These are phyloP conservation scores for Podospora pseudocomata DNA, from an alignment of 495 filamentous ascomycete genomes.

Conservation along the genomic window DNA sequence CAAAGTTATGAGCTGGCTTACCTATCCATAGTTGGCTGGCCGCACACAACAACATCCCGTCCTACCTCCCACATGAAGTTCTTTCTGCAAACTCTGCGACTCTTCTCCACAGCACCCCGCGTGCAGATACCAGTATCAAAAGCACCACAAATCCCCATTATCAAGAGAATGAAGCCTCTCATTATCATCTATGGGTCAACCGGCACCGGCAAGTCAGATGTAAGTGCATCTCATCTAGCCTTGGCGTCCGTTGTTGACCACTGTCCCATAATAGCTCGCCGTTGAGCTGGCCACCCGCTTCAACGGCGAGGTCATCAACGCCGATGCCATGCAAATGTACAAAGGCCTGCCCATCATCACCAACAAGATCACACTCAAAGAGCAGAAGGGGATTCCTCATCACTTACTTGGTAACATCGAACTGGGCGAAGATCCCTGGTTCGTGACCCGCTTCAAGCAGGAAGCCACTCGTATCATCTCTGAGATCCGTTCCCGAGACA, in stretches of 20 bases:
- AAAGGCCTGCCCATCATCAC: slow-evolving; percentile 89
- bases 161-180: slow-evolving; percentile 51
- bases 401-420: slow-evolving; percentile 79
- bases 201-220: slow-evolving; percentile 97
- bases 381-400: slow-evolving; percentile 80
- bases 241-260: slow-evolving; percentile 18
- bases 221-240: slow-evolving; percentile 34
- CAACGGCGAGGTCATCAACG: slow-evolving; percentile 96
- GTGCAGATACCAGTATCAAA: neutral
- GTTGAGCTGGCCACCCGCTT: slow-evolving; percentile 79
- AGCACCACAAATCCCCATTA: slow-evolving; percentile 5
- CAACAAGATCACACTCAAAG: slow-evolving; percentile 75
- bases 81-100: neutral
- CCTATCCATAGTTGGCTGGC: neutral
- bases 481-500: slow-evolving; percentile 71
- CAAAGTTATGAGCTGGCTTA: neutral
- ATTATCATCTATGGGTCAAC: slow-evolving; percentile 88
- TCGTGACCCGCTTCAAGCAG: slow-evolving; percentile 66
- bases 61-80: neutral
- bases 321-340: slow-evolving; percentile 99
- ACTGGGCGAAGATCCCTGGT: slow-evolving; percentile 75
- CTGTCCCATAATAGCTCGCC: slow-evolving; percentile 63
- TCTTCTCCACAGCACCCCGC: slow-evolving; percentile 3
- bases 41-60: neutral
- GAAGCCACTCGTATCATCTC: slow-evolving; percentile 66